Conservation (phyloP, 352 stramenopile species). For the Aphanomyces invadans region DNA sequence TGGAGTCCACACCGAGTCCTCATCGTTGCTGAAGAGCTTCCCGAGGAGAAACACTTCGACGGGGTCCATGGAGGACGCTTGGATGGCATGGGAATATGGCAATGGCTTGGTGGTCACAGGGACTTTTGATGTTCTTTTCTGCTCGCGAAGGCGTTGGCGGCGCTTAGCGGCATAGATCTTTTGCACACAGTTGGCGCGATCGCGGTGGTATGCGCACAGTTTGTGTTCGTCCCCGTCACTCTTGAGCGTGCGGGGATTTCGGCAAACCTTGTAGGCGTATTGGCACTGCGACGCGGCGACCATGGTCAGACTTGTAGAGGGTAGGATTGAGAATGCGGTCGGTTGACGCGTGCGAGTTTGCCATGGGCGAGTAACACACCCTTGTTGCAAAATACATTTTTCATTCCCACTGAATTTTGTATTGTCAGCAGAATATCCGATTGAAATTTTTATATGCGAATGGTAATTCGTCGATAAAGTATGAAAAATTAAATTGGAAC, state of each 20-base stretch:
- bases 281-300: not conserved
- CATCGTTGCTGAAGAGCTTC: not conserved
- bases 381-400: too few relatives aligned
- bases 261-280: constrained; percentile 23
- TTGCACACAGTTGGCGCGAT: constrained; percentile 17
- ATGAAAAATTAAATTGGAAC: too few relatives aligned
- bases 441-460: too few relatives aligned
- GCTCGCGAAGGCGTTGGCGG: not conserved
- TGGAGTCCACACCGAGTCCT: not conserved
- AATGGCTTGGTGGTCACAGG: not conserved
- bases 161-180: constrained; percentile 21
- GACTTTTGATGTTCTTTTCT: not conserved
- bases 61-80: not conserved
- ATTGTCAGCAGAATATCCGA: too few relatives aligned
- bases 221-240: constrained; percentile 13
- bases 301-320: not conserved
- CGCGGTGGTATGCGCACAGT: constrained; percentile 16
- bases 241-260: constrained; percentile 4
- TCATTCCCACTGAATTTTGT: too few relatives aligned
- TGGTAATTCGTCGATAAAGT: too few relatives aligned
- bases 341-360: too few relatives aligned
- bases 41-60: not conserved
- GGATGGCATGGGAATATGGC: not conserved
- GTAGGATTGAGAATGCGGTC: constrained; percentile 6
- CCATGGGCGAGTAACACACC: too few relatives aligned